These are phyloP conservation scores for Pinus tabuliformis DNA, from an alignment of 75 land plant genomes.

Conservation along the genomic window DNA sequence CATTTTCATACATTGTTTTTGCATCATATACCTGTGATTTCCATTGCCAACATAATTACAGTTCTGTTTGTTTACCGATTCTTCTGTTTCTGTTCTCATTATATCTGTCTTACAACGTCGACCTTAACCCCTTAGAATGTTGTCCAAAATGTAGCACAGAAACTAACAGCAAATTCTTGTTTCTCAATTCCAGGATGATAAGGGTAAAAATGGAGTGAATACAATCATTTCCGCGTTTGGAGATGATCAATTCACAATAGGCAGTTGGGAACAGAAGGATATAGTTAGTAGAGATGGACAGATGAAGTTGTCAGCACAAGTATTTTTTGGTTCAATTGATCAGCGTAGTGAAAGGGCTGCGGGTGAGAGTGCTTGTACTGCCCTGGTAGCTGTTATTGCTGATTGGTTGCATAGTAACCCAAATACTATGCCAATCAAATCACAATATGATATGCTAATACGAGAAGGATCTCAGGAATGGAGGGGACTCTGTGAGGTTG, in stretches of 20 bases:
- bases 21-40: neutral
- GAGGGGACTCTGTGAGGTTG: conserved; percentile 43
- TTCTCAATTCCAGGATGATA: conserved; percentile 2
- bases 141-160: neutral
- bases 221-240: conserved; percentile 19
- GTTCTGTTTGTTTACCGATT: neutral
- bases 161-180: neutral
- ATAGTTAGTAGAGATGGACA: conserved; percentile 42
- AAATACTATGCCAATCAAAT: conserved; percentile 39
- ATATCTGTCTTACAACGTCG: neutral
- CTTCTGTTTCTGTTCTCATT: neutral
- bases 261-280: conserved; percentile 47
- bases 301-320: conserved; percentile 35
- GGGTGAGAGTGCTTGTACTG: conserved; percentile 55
- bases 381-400: conserved; percentile 50
- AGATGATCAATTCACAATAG: conserved; percentile 38
- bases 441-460: conserved; percentile 46
- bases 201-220: conserved; percentile 1
- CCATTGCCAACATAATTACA: neutral
- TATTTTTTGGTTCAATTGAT: conserved; percentile 51
- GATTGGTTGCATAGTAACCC: conserved; percentile 46
- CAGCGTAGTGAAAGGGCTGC: conserved; percentile 50
- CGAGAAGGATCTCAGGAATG: conserved; percentile 53
- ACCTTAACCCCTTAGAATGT: neutral
- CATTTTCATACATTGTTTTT: too few species aligned